phyloP scores from a whole-genome alignment of 345 rosid species.

The Brassica rapa region DNA sequence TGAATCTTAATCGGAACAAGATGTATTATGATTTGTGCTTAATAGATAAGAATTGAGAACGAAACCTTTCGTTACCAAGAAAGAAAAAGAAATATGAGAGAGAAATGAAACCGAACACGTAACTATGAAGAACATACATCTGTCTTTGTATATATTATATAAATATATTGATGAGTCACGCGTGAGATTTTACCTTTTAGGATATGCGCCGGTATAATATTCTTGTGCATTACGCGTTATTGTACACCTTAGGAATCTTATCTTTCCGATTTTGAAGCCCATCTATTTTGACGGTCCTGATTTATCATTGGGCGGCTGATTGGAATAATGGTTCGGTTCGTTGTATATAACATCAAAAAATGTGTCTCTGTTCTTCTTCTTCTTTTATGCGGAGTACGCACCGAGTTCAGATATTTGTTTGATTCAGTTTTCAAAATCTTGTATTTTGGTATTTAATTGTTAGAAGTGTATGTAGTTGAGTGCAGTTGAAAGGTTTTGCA shows the following conservation, averaged over 20 bases:
- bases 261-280: constrained; percentile 18
- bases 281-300: not conserved
- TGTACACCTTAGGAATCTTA: not conserved
- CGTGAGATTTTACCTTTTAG: not conserved
- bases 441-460: no score
- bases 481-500: no score
- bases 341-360: not conserved
- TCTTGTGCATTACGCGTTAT: constrained; percentile 12
- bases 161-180: not conserved
- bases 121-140: constrained; percentile 27
- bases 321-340: not conserved
- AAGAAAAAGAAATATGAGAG: not conserved
- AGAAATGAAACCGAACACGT: constrained; percentile 26
- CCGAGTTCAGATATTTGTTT: no score
- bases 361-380: no score
- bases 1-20: not conserved
- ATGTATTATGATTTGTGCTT: not conserved
- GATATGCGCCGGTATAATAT: not conserved
- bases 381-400: no score
- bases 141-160: not conserved
- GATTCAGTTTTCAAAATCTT: no score
- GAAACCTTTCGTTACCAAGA: constrained; percentile 20
- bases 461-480: no score
- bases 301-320: constrained; percentile 4
- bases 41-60: constrained; percentile 7